Conservation (phyloP, 2,329 filamentous ascomycete species). For the Alternaria triticimaculans region DNA sequence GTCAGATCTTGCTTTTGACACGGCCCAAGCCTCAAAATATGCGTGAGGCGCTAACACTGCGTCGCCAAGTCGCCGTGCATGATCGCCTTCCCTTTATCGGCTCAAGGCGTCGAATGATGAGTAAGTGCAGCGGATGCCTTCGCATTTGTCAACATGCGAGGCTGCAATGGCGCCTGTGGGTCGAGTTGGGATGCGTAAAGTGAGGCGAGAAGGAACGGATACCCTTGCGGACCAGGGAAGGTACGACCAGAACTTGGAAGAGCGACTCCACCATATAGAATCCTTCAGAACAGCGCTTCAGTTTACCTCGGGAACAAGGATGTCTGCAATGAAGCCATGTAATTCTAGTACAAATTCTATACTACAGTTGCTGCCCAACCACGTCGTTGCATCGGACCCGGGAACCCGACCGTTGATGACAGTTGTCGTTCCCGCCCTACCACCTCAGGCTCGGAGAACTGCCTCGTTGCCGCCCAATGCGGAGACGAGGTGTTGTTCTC, state of each 20-base stretch:
- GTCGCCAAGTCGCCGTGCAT: slow-evolving; percentile 8
- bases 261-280: slow-evolving; percentile 14
- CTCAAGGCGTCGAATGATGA: slow-evolving; percentile 3
- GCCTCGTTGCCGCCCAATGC: slow-evolving; percentile 31
- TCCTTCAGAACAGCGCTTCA: background rate
- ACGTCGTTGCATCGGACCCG: slow-evolving; percentile 5
- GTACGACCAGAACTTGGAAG: background rate
- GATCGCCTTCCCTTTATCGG: slow-evolving; percentile 7
- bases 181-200: slow-evolving; percentile 8
- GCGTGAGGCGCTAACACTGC: slow-evolving; percentile 6
- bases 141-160: slow-evolving; percentile 17
- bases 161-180: slow-evolving; percentile 15
- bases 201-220: slow-evolving; percentile 22
- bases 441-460: slow-evolving; percentile 20
- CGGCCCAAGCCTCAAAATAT: slow-evolving; percentile 7
- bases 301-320: slow-evolving; percentile 4
- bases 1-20: slow-evolving; percentile 12
- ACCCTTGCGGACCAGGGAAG: slow-evolving; percentile 11
- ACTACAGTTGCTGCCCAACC: slow-evolving; percentile 34
- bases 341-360: slow-evolving; percentile 28
- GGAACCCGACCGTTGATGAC: slow-evolving; percentile 27
- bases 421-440: slow-evolving; percentile 26
- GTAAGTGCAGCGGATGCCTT: background rate
- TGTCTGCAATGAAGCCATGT: slow-evolving; percentile 21
- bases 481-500: slow-evolving; percentile 4